Evolutionary conservation across 177 flowering plant genomes (phyloP).

Genomic region (Vitis hybrid): DNA sequence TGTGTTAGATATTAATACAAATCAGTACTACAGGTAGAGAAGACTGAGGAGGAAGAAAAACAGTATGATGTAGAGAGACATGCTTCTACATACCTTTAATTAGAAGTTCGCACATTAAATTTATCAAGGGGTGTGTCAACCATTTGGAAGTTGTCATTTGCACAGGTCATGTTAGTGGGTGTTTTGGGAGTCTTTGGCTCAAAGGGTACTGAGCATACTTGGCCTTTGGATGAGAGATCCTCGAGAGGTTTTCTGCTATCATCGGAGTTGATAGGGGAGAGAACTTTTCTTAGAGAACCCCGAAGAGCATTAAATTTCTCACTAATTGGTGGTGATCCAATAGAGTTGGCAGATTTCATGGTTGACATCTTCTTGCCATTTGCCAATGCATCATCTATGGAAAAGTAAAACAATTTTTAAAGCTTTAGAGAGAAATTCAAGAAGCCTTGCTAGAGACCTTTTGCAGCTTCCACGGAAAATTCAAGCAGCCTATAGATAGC

Average conservation of each 20-base stretch:
- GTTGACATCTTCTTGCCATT: slow-evolving; percentile 16
- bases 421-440: not conserved
- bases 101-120: slow-evolving; percentile 49
- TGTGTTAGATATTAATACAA: not conserved
- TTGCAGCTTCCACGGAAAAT: too few species aligned
- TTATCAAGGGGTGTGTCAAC: slow-evolving; percentile 41
- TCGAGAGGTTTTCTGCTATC: slow-evolving; percentile 3
- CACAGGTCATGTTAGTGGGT: slow-evolving; percentile 8
- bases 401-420: not conserved
- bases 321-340: slow-evolving; percentile 22
- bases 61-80: not conserved
- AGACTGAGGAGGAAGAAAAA: not conserved
- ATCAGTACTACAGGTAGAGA: not conserved
- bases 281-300: slow-evolving; percentile 39
- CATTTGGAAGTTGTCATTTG: slow-evolving; percentile 11
- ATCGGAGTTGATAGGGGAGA: slow-evolving; percentile 45
- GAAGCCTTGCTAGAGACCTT: too few species aligned
- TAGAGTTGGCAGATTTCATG: not conserved
- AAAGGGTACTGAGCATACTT: slow-evolving; percentile 1
- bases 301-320: slow-evolving; percentile 11
- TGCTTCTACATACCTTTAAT: slow-evolving; percentile 60
- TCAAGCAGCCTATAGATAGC: too few species aligned
- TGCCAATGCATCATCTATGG: slow-evolving; percentile 24
- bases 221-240: slow-evolving; percentile 18
- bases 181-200: slow-evolving; percentile 38